A percentile compares a stretch with the other conserved stretches of the same genome.
These are phyloP conservation scores for Cystofilobasidium ferigula DNA, from an alignment of 768 basidiomycete species.

Conservation along the genomic window DNA sequence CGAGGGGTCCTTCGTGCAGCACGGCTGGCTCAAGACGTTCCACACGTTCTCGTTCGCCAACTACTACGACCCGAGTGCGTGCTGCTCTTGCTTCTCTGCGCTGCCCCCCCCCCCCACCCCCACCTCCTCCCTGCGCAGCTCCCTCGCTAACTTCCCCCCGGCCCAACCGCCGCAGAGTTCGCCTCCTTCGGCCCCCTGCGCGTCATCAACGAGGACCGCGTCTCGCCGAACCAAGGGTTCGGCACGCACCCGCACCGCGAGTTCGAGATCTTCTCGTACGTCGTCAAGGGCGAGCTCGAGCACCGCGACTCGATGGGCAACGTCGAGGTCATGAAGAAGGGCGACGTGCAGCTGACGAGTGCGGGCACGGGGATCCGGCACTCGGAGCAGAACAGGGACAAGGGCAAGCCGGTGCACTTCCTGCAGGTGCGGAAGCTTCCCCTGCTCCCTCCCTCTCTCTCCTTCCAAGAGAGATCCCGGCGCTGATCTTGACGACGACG, in stretches of 20 bases:
- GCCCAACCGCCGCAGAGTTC: too few relatives aligned
- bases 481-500: background rate
- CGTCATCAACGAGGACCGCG: constrained; percentile 81
- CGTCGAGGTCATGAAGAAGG: constrained; percentile 73
- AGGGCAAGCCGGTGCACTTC: constrained; percentile 9
- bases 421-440: constrained; percentile 37
- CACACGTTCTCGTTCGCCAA: constrained; percentile 44
- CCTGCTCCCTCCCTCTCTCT: constrained; percentile 4
- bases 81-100: too few relatives aligned
- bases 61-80: constrained; percentile 54
- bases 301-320: constrained; percentile 86
- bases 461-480: background rate
- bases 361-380: constrained; percentile 87
- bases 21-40: constrained; percentile 78
- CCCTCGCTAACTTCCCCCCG: too few relatives aligned
- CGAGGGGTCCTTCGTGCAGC: constrained; percentile 61
- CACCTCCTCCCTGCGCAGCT: too few relatives aligned
- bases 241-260: constrained; percentile 44
- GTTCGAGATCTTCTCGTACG: constrained; percentile 22
- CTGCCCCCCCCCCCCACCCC: too few relatives aligned
- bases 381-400: constrained; percentile 26
- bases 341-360: constrained; percentile 81
- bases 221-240: constrained; percentile 63
- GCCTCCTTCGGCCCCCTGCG: constrained; percentile 62
- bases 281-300: constrained; percentile 38